Base-by-base conservation (phyloP, 768 basidiomycete species). In the Candolleomyces eurysporus region DNA sequence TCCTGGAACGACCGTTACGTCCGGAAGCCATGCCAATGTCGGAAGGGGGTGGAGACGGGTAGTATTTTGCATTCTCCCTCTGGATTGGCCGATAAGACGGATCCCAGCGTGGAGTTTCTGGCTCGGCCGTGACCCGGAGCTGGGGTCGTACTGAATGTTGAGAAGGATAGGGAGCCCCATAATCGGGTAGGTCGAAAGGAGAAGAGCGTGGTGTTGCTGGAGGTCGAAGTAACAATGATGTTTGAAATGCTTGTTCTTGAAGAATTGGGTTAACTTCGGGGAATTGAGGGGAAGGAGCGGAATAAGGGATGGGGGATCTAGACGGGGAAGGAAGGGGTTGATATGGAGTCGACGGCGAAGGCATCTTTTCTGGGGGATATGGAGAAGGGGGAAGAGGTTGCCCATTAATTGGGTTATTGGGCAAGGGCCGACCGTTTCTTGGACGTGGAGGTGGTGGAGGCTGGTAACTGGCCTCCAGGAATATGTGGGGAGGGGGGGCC, bases 401-500 rank as follows among this genome's bases (percentile, higher is more conserved):
- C 46, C 50, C 61, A 42, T 36, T 56, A 14, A 30, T 16, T 58
- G 22, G 53, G 36, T 48, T 63, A 61, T 55, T 56, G 57, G 45
- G 39, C 14, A 51, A 32, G 51, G 17, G 58, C 42, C 55, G 59
- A 51, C 22, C 46, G 36, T 56, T 56, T 39, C 54, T 40, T 5
- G 54, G 40, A 10, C 54, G 36, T 16, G 61, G 52, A 21, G 61
- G 71, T n/a, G 71, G 71, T 4, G 71, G 71, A 45, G 71, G 71
- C 58, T 72, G 71, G 65, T 72, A 72, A 16, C 68, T 68, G 2
- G 71, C 71, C 54, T 73, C 70, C 0, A 73, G 62, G 31, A 61
- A 62, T 8, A 58, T 14, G 21, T 52, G 46, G 13, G 63, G 45
- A 17, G 61, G 53, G 13, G 30, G 53, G 1, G 9, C 16, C 14